A percentile compares a stretch with the other conserved stretches of the same genome.
Evolutionary conservation across 2,329 filamentous ascomycete genomes (phyloP).

Genomic region (Microcyclosporella mali): DNA sequence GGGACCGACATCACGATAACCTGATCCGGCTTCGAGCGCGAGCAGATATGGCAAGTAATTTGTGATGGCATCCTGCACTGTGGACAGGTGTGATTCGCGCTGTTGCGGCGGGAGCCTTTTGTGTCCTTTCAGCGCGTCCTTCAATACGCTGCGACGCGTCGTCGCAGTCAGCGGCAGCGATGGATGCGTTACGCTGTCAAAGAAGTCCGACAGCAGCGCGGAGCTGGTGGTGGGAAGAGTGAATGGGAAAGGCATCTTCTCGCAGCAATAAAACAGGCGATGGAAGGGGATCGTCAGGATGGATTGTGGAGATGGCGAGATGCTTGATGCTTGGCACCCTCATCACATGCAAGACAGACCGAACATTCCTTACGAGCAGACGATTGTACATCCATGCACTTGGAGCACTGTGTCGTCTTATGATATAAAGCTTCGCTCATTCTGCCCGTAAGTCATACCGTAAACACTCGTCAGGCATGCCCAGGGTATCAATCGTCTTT

Average conservation of each 20-base stretch:
- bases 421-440: no score
- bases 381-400: no score
- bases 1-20: constrained; percentile 39
- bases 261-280: not conserved
- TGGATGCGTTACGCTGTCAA: constrained; percentile 76
- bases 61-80: constrained; percentile 62
- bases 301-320: not conserved
- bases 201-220: constrained; percentile 71
- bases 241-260: constrained; percentile 83
- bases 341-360: no score
- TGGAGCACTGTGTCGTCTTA: no score
- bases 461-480: constrained; percentile 7
- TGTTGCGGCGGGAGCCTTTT: constrained; percentile 72
- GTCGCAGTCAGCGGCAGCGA: constrained; percentile 78
- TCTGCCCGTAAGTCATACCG: constrained; percentile 6
- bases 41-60: constrained; percentile 80
- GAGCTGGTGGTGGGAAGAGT: constrained; percentile 82
- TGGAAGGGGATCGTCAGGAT: not conserved
- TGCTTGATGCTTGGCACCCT: not conserved
- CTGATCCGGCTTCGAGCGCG: constrained; percentile 66
- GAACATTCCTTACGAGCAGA: no score
- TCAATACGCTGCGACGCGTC: constrained; percentile 74
- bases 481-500: constrained; percentile 7
- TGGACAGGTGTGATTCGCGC: constrained; percentile 63
- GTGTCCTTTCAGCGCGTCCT: constrained; percentile 78